Conservation (phyloP, 2,329 filamentous ascomycete species). For the Cryphonectria carpinicola region DNA sequence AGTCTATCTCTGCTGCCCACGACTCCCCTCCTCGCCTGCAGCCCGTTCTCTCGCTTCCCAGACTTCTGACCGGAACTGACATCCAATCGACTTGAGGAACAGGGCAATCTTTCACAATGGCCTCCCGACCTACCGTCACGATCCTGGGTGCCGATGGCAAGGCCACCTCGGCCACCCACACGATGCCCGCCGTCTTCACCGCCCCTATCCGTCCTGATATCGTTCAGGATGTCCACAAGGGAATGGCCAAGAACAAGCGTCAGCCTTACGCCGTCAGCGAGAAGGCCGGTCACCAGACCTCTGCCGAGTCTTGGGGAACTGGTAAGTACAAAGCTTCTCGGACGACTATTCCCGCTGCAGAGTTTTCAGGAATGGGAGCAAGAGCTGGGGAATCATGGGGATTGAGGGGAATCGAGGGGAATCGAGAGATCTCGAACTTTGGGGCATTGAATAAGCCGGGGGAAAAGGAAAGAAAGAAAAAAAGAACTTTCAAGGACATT, state of each 20-base stretch:
- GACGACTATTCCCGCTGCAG: background rate
- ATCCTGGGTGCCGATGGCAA: constrained; percentile 96
- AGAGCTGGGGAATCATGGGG: background rate
- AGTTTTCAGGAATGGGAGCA: constrained; percentile 1
- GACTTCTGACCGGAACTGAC: constrained; percentile 10
- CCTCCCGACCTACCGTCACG: constrained; percentile 95
- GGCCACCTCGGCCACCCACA: constrained; percentile 84
- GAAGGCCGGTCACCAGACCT: constrained; percentile 99
- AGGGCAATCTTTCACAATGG: constrained; percentile 63
- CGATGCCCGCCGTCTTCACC: constrained; percentile 96
- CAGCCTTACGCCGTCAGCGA: constrained; percentile 99
- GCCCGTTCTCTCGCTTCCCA: background rate
- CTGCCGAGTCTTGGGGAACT: constrained; percentile 99
- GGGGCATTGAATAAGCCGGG: background rate
- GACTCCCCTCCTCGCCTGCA: background rate
- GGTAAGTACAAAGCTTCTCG: constrained; percentile 62
- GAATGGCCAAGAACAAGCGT: constrained; percentile 99
- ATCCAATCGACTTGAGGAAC: constrained; percentile 14
- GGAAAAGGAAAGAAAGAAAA: no score
- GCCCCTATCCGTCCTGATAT: constrained; percentile 98
- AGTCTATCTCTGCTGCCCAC: constrained; percentile 19
- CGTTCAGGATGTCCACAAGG: constrained; percentile 98
- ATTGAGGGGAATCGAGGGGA: no score
- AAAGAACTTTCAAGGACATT: background rate
- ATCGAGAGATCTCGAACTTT: background rate